These are phyloP conservation scores for Paramecium octaurelia DNA, from an alignment of 73 alveolate genomes.

Conservation along the genomic window DNA sequence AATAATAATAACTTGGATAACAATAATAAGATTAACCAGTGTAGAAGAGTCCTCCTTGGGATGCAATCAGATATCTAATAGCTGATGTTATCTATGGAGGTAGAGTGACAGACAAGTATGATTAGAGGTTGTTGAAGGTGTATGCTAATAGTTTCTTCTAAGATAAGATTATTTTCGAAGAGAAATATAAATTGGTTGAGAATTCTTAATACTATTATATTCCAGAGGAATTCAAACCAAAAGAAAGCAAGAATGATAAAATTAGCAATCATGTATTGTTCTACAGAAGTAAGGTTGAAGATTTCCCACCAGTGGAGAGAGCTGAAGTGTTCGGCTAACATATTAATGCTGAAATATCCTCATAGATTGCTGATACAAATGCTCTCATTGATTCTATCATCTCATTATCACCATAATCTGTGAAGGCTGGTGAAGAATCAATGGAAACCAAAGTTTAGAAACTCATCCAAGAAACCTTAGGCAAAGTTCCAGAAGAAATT, in stretches of 20 bases:
- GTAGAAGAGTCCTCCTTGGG: conserved; percentile 47
- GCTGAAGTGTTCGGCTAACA: conserved; percentile 61
- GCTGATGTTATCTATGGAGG: conserved; percentile 99
- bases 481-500: conserved; percentile 89
- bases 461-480: conserved; percentile 79
- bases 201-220: conserved; percentile 61
- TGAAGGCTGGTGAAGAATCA: conserved; percentile 87
- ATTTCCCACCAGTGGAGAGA: conserved; percentile 55
- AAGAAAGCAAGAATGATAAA: conserved; percentile 54
- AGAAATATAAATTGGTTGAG: conserved; percentile 66
- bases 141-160: conserved; percentile 80
- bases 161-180: conserved; percentile 82
- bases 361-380: conserved; percentile 82
- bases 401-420: conserved; percentile 85
- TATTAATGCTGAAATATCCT: conserved; percentile 63
- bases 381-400: conserved; percentile 89
- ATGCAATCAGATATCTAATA: conserved; percentile 77
- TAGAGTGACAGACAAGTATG: conserved; percentile 95
- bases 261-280: conserved; percentile 35
- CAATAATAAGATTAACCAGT: conserved; percentile 24
- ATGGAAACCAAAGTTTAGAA: conserved; percentile 85
- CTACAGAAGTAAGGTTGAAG: conserved; percentile 52
- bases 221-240: conserved; percentile 66
- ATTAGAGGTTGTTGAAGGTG: conserved; percentile 89
- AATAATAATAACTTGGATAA: neutral